Conservation (phyloP, 176 grass and related monocot species). For the Lolium rigidum region DNA sequence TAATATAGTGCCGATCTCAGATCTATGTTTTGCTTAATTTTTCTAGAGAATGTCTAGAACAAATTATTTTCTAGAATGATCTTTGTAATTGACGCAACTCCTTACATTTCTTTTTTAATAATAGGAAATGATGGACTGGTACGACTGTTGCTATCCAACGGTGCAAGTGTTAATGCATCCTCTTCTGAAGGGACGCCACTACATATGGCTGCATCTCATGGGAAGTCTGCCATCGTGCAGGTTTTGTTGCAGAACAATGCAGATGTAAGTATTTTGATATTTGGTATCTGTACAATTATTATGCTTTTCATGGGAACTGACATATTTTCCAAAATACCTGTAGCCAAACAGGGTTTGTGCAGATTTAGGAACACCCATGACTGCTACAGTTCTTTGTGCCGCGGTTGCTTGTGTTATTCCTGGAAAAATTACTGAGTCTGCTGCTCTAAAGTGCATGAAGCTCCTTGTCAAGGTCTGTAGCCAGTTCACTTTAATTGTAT, state of each 20-base stretch:
- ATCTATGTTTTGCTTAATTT: not conserved
- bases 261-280: slow-evolving; percentile 35
- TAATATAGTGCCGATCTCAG: not conserved
- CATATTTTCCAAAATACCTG: not conserved
- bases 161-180: slow-evolving; percentile 43
- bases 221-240: slow-evolving; percentile 35
- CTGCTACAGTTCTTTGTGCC: slow-evolving; percentile 36
- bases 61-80: not conserved
- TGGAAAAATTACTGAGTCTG: slow-evolving; percentile 34
- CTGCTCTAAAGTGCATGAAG: slow-evolving; percentile 42
- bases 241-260: slow-evolving; percentile 53
- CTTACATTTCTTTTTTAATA: not conserved
- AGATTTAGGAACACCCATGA: slow-evolving; percentile 37
- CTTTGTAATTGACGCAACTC: not conserved
- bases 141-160: slow-evolving; percentile 51
- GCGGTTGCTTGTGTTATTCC: slow-evolving; percentile 32
- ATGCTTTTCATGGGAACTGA: not conserved
- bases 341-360: slow-evolving; percentile 33
- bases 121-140: slow-evolving; percentile 40
- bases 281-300: not conserved
- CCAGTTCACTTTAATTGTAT: not conserved
- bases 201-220: slow-evolving; percentile 35
- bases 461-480: slow-evolving; percentile 39
- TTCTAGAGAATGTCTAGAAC: not conserved
- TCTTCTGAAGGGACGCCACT: slow-evolving; percentile 49